These are phyloP conservation scores for Sugiyamaella qingdaonensis DNA, from an alignment of 805 yeast genomes.

Conservation along the genomic window DNA sequence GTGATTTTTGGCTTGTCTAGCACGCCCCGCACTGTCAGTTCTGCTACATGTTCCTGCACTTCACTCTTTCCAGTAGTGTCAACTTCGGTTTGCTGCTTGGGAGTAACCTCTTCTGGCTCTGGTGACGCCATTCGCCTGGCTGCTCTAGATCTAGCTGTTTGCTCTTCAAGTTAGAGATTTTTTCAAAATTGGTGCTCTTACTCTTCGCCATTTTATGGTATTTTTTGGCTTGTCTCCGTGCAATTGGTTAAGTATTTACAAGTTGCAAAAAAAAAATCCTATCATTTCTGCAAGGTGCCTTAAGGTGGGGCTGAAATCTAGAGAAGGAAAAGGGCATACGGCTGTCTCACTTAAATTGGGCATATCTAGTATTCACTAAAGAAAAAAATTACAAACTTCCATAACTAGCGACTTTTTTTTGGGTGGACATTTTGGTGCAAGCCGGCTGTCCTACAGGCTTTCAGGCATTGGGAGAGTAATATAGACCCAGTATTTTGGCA, in stretches of 20 bases:
- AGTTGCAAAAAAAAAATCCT: not conserved
- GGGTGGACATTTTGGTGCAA: too few species aligned
- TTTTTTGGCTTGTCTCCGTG: not conserved
- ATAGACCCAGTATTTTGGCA: not conserved
- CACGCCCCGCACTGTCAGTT: slow-evolving; percentile 23
- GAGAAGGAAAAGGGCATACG: not conserved
- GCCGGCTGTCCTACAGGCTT: too few species aligned
- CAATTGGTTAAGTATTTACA: too few species aligned
- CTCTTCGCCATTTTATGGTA: slow-evolving; percentile 17
- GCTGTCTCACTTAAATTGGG: not conserved
- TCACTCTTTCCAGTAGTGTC: slow-evolving; percentile 20
- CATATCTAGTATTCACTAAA: not conserved
- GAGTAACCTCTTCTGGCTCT: slow-evolving; percentile 6
- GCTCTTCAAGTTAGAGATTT: slow-evolving; percentile 8
- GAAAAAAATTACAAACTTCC: not conserved
- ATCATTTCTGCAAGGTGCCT: not conserved
- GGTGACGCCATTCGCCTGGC: slow-evolving; percentile 17
- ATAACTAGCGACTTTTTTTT: too few species aligned
- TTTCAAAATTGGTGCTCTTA: not conserved
- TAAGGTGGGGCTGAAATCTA: not conserved
- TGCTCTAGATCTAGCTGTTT: slow-evolving; percentile 15
- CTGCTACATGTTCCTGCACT: slow-evolving; percentile 26
- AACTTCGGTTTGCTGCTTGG: not conserved
- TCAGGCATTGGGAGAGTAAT: too few species aligned
- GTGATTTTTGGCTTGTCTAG: slow-evolving; percentile 9